Base-by-base conservation (phyloP, 148 eudicot species). In the Limonium bicolor region DNA sequence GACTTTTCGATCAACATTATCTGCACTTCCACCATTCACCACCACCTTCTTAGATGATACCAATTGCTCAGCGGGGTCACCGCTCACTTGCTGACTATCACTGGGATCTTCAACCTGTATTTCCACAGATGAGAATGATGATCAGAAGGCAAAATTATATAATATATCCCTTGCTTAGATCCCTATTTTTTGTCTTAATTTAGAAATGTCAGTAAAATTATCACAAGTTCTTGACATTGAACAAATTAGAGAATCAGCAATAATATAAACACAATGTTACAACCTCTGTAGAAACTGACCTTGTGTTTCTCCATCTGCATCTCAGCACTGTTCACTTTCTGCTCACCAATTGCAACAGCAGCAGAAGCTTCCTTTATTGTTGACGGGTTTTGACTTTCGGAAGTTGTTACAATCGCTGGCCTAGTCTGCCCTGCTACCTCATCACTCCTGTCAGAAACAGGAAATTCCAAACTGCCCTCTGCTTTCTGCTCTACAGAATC, bases 321-420 rank as follows among this genome's bases (percentile, higher is more conserved):
- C 30, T 48, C 55, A 36, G 35, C 50, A n/a, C 36, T 51, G 11
- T 36, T 50, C n/a, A 31, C 47, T 59, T 71, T 63, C 55, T 46
- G 4, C 14, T 53, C 22, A n/a, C 48, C 43, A 30, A 16, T 53
- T 23, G 28, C 51, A 34, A 17, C 12, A 4, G 38, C 53, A 13
- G 25, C 39, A 34, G 25, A 47, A 47, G 53, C 22, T 32, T 41
- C 66, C 32, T 30, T 35, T 31, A 41, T 51, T 17, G 27, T n/a
- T 36, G 31, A 19, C 46, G 49, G 45, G 30, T 26, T 20, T 16
- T 36, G n/a, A n/a, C n/a, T n/a, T n/a, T n/a, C n/a, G n/a, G n/a
- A n/a, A n/a, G n/a, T n/a, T n/a, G n/a, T n/a, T n/a, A n/a, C n/a
- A n/a, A n/a, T n/a, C n/a, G n/a, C n/a, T n/a, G n/a, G n/a, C n/a